phyloP scores from a whole-genome alignment of 441 rosid genomes.

The Populus hybrid region DNA sequence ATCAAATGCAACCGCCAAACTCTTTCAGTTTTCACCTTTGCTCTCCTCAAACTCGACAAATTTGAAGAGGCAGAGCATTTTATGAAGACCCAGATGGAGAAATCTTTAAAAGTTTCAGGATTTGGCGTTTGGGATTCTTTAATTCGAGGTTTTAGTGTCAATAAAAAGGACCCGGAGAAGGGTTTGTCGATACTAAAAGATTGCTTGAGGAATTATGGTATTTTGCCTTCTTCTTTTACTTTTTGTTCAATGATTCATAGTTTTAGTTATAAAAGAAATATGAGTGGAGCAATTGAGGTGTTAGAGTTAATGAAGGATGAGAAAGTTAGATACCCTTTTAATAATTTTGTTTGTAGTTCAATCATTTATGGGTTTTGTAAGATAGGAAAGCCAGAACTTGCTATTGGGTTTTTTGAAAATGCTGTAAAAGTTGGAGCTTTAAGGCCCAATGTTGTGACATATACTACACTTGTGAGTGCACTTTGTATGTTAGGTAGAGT shows the following conservation, averaged over 20 bases:
- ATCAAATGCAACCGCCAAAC: conserved; percentile 32
- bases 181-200: conserved; percentile 34
- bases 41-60: conserved; percentile 50
- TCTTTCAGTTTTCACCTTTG: conserved; percentile 41
- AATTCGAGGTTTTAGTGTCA: too few relatives aligned
- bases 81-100: conserved; percentile 37
- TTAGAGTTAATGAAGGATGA: conserved; percentile 56
- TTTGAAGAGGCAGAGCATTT: conserved; percentile 58
- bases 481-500: conserved; percentile 58
- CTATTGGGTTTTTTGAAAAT: conserved; percentile 48
- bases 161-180: too few relatives aligned
- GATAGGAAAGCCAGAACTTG: conserved; percentile 69
- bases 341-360: conserved; percentile 67
- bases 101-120: conserved; percentile 30
- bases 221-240: conserved; percentile 55
- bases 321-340: conserved; percentile 46
- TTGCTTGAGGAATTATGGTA: conserved; percentile 43
- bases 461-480: conserved; percentile 50
- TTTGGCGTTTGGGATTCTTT: conserved; percentile 5
- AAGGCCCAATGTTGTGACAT: conserved; percentile 57
- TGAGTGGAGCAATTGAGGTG: conserved; percentile 56
- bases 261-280: conserved; percentile 48
- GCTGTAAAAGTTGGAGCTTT: conserved; percentile 47
- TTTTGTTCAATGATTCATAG: conserved; percentile 47
- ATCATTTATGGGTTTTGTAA: conserved; percentile 64